These are phyloP conservation scores for Suillus variegatus DNA, from an alignment of 768 basidiomycete species.

Conservation along the genomic window DNA sequence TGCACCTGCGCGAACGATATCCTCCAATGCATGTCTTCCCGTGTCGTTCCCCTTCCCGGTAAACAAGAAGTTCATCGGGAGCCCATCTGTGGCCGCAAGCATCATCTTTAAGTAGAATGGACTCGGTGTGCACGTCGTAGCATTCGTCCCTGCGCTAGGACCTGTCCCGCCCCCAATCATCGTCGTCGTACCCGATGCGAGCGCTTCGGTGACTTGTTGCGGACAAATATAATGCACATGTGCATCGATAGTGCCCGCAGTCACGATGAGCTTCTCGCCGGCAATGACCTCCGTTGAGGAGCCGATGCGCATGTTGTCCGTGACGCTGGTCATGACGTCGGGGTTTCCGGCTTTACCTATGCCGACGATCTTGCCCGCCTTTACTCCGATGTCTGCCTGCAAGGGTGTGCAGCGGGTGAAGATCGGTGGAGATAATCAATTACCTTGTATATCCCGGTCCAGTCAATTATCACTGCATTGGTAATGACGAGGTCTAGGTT, in stretches of 20 bases:
- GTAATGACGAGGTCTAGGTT: slow-evolving; percentile 89
- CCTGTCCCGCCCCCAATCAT: slow-evolving; percentile 97
- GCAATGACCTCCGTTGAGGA: slow-evolving; percentile 95
- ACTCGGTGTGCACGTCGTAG: slow-evolving; percentile 90
- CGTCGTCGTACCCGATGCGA: slow-evolving; percentile 84
- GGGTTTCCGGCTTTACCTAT: slow-evolving; percentile 99
- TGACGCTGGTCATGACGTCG: slow-evolving; percentile 83
- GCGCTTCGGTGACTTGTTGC: slow-evolving; percentile 85
- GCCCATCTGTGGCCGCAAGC: slow-evolving; percentile 87
- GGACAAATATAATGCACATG: slow-evolving; percentile 97
- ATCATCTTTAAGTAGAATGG: slow-evolving; percentile 89
- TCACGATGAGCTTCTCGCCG: slow-evolving; percentile 92
- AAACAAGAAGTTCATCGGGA: slow-evolving; percentile 92
- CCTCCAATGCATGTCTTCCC: slow-evolving; percentile 70
- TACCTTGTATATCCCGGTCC: slow-evolving; percentile 94
- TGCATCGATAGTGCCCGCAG: slow-evolving; percentile 89
- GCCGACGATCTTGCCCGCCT: slow-evolving; percentile 75
- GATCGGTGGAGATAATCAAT: not conserved
- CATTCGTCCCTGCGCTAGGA: slow-evolving; percentile 84
- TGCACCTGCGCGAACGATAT: slow-evolving; percentile 82
- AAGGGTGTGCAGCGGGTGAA: slow-evolving; percentile 10
- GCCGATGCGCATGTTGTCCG: slow-evolving; percentile 74
- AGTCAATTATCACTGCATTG: slow-evolving; percentile 92
- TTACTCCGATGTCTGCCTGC: slow-evolving; percentile 94
- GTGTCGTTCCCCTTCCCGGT: slow-evolving; percentile 98